A percentile compares a stretch with the other conserved stretches of the same genome.
These are phyloP conservation scores for Colletotrichum phormii DNA, from an alignment of 2,329 filamentous ascomycete species.

Conservation along the genomic window DNA sequence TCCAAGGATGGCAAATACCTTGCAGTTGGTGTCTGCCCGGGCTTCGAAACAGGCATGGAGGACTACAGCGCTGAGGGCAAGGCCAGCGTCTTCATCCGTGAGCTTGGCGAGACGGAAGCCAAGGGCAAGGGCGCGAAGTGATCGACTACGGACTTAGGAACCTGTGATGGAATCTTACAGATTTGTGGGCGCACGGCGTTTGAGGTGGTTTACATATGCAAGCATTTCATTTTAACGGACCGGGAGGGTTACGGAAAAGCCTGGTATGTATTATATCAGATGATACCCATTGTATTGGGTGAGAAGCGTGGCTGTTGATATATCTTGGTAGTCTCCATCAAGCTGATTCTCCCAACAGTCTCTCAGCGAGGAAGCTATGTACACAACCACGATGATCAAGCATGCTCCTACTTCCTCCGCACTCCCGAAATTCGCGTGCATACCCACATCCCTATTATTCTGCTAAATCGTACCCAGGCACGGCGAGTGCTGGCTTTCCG, in stretches of 20 bases:
- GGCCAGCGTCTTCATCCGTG: constrained; percentile 83
- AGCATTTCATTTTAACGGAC: constrained; percentile 44
- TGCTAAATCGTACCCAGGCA: too few species aligned
- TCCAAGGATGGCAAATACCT: constrained; percentile 81
- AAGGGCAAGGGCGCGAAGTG: constrained; percentile 84
- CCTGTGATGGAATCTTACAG: constrained; percentile 37
- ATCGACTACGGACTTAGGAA: constrained; percentile 27
- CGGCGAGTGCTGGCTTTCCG: not conserved
- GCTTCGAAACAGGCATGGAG: constrained; percentile 88
- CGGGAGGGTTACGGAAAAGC: constrained; percentile 35
- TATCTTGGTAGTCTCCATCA: not conserved
- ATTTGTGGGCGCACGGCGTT: constrained; percentile 38
- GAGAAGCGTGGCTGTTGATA: constrained; percentile 14
- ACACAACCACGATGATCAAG: not conserved
- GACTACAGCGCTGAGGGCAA: constrained; percentile 79
- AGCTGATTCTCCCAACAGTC: constrained; percentile 3
- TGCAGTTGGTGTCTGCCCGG: constrained; percentile 84
- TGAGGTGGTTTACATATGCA: constrained; percentile 40
- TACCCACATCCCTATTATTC: not conserved
- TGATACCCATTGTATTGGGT: constrained; percentile 31
- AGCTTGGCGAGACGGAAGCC: constrained; percentile 88
- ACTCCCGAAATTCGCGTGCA: not conserved
- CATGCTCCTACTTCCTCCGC: not conserved
- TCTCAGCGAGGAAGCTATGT: not conserved
- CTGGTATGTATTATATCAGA: constrained; percentile 35